Evolutionary conservation across 1,139 yeast genomes (phyloP).

Genomic region (Wickerhamiella pararugosa): DNA sequence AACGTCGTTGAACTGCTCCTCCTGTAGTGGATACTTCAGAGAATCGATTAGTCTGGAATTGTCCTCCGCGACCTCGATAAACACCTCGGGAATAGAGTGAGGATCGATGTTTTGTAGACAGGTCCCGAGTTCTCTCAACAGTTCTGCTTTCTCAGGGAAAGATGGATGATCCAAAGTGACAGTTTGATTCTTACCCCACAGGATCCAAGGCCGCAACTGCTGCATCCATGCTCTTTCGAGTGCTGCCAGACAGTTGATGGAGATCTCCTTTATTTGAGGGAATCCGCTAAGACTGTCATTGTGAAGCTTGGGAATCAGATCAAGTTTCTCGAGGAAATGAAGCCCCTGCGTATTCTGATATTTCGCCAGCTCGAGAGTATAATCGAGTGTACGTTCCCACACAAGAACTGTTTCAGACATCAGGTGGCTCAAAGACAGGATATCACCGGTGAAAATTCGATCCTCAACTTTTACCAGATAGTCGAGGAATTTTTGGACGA

Average conservation of each 20-base stretch:
- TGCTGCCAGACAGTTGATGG: slow-evolving; percentile 1
- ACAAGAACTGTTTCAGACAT: not conserved
- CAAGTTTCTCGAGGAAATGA: not conserved
- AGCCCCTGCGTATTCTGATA: not conserved
- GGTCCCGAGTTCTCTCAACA: not conserved
- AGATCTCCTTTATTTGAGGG: slow-evolving; percentile 1
- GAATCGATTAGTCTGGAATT: not conserved
- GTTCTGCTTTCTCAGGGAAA: not conserved
- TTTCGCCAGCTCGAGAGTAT: not conserved
- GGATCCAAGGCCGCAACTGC: slow-evolving; percentile 2
- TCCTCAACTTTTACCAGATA: not conserved
- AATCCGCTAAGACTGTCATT: slow-evolving; percentile 1
- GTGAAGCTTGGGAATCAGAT: not conserved
- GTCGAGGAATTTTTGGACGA: not conserved
- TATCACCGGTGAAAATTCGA: not conserved
- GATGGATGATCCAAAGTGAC: slow-evolving; percentile 1
- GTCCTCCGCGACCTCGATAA: not conserved
- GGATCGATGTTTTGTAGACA: slow-evolving; percentile 1
- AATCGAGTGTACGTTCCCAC: not conserved
- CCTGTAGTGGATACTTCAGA: slow-evolving; percentile 3
- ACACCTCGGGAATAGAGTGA: not conserved
- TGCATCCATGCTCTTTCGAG: slow-evolving; percentile 1
- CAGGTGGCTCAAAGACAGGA: not conserved
- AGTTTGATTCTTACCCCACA: slow-evolving; percentile 2
- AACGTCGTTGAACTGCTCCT: not conserved